Evolutionary conservation across 1,139 yeast genomes (phyloP), one percentile per base, ranked within the genome.

Genomic region (Yamadazyma songkhlaensis): DNA sequence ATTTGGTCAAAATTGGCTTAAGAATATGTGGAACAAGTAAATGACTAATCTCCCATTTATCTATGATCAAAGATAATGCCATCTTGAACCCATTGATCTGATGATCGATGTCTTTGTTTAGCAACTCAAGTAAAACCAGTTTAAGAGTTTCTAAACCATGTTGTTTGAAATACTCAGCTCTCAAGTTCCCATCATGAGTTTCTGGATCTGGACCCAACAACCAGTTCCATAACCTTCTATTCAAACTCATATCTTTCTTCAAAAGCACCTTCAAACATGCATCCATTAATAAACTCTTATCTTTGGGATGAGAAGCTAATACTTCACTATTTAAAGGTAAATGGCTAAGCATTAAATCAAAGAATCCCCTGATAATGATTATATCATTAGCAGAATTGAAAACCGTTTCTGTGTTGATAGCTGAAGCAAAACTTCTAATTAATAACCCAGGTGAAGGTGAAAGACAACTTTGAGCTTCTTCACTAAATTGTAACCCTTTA

Each of bases 171-270:
- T 84, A 90, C 11, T 71, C 66, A 9, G 49, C 36, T 25, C 52
- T 31, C 1, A 72, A 53, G 44, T 29, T 24, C 2, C 8, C 13
- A 9, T 26, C 25, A 12, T 21, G 20, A 8, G 7, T 20, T 5
- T 26, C 17, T 9, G 31, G 17, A 15, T 72, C 78, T 3, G 96
- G 94, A 0, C 97, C 97, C 32, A 90, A 61, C 8, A 92, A 64
- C 94, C 96, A 90, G 47, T 75, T 81, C 96, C 97, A 90, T 22
- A 92, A 68, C 48, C 99, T 74, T 57, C 97, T 72, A 55, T 92
- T 94, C 45, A 92, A 71, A 13, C 97, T 87, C 96, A 92, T 88
- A 58, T 92, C 99, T 49, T 82, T 82, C 31, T 83, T 77, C 36
- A 89, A 64, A 1, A 94, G 83, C 0, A 90, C 79, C 9, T 69